Conservation (phyloP, 176 grass and related monocot species). For the Alopecurus myosuroides region DNA sequence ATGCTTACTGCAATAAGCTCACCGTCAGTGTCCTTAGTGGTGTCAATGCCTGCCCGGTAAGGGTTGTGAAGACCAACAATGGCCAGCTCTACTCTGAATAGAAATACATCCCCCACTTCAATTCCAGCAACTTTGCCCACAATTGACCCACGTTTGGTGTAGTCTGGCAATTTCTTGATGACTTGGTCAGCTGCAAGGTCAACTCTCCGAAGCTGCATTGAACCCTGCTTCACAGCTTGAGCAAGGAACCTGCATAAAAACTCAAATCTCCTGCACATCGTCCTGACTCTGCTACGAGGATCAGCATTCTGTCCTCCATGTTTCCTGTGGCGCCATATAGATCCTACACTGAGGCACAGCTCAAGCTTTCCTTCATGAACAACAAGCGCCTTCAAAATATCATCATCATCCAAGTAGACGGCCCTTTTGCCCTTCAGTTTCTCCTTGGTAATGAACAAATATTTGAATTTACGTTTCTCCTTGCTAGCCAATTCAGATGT, state of each 20-base stretch:
- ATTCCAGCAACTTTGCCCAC: slow-evolving; percentile 62
- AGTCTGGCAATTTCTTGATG: slow-evolving; percentile 33
- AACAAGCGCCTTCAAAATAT: slow-evolving; percentile 19
- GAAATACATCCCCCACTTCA: slow-evolving; percentile 80
- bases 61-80: slow-evolving; percentile 61
- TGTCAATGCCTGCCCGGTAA: slow-evolving; percentile 61
- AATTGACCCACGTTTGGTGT: slow-evolving; percentile 25
- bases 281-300: slow-evolving; percentile 32
- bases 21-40: slow-evolving; percentile 17
- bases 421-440: slow-evolving; percentile 6
- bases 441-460: background rate
- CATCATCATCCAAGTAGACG: slow-evolving; percentile 15
- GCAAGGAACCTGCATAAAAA: slow-evolving; percentile 41
- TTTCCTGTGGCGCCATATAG: background rate
- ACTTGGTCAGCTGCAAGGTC: slow-evolving; percentile 42
- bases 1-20: slow-evolving; percentile 55
- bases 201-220: slow-evolving; percentile 19
- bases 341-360: background rate
- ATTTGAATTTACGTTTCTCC: background rate
- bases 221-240: slow-evolving; percentile 22
- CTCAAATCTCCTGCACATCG: slow-evolving; percentile 36
- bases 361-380: slow-evolving; percentile 24
- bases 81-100: slow-evolving; percentile 58
- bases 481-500: background rate
- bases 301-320: slow-evolving; percentile 10